phyloP scores from a whole-genome alignment of 2,329 filamentous ascomycete species.

The Thermoascus crustaceus region DNA sequence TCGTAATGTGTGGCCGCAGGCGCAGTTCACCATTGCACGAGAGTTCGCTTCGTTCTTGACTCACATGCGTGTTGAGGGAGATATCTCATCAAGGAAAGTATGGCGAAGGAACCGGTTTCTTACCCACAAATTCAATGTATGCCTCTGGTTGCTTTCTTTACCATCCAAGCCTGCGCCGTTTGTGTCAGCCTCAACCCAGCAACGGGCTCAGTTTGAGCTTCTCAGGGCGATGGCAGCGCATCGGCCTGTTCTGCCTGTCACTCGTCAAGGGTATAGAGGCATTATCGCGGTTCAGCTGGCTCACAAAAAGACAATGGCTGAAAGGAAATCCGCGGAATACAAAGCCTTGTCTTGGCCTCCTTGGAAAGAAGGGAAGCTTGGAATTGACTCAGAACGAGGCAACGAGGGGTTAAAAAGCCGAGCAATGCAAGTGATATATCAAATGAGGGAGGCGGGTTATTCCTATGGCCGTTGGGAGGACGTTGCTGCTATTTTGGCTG shows the following conservation, averaged over 20 bases:
- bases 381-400: slow-evolving; percentile 51
- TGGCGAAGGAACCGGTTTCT: slow-evolving; percentile 17
- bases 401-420: slow-evolving; percentile 50
- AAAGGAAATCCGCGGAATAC: slow-evolving; percentile 50
- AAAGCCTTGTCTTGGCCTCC: slow-evolving; percentile 58
- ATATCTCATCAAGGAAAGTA: slow-evolving; percentile 1
- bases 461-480: slow-evolving; percentile 43
- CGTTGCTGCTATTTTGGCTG: slow-evolving; percentile 46
- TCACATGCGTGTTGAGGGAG: slow-evolving; percentile 4
- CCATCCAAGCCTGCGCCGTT: slow-evolving; percentile 44
- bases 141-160: slow-evolving; percentile 42
- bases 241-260: slow-evolving; percentile 47
- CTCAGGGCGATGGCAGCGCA: slow-evolving; percentile 50
- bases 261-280: slow-evolving; percentile 49
- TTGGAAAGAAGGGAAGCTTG: slow-evolving; percentile 55
- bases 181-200: slow-evolving; percentile 40
- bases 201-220: slow-evolving; percentile 50
- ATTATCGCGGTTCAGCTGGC: slow-evolving; percentile 50
- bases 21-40: slow-evolving; percentile 34
- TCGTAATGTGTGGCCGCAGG: slow-evolving; percentile 41
- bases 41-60: slow-evolving; percentile 31
- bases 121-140: slow-evolving; percentile 41
- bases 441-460: slow-evolving; percentile 55
- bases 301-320: slow-evolving; percentile 47
- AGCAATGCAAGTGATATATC: slow-evolving; percentile 46